These are phyloP conservation scores for Aspergillus saccharolyticus DNA, from an alignment of 495 filamentous ascomycete species.

Conservation along the genomic window DNA sequence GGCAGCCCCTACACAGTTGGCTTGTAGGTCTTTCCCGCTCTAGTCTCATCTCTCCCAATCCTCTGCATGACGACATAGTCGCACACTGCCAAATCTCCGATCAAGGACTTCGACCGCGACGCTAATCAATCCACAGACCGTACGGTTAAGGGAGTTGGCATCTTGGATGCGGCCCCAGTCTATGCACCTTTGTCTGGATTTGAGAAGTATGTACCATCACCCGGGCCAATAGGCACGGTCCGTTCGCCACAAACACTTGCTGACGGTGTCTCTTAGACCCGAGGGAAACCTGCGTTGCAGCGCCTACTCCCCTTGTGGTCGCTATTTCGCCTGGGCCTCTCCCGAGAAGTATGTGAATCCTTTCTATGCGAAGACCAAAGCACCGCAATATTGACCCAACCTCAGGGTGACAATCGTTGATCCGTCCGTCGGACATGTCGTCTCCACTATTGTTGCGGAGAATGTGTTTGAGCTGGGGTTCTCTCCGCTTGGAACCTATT, in stretches of 20 bases:
- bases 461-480: conserved; percentile 93
- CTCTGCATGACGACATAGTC: not conserved
- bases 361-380: not conserved
- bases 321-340: conserved; percentile 93
- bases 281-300: conserved; percentile 93
- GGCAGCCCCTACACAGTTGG: conserved; percentile 85
- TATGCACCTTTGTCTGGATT: conserved; percentile 86
- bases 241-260: conserved; percentile 10
- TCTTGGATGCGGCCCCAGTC: conserved; percentile 82
- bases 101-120: conserved; percentile 3
- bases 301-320: conserved; percentile 88
- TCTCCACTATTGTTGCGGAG: conserved; percentile 67
- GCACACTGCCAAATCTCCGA: not conserved
- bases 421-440: conserved; percentile 69
- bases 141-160: conserved; percentile 91
- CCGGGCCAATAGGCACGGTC: not conserved
- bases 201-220: conserved; percentile 44
- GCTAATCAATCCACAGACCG: conserved; percentile 53
- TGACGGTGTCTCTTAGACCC: conserved; percentile 49
- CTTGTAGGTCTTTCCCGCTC: conserved; percentile 51
- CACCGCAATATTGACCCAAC: conserved; percentile 4
- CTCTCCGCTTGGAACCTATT: conserved; percentile 82
- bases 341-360: conserved; percentile 60
- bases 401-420: conserved; percentile 77
- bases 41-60: not conserved